Conservation (phyloP, 371 early-diverging fungal species). For the Syncephalastrum sp. region DNA sequence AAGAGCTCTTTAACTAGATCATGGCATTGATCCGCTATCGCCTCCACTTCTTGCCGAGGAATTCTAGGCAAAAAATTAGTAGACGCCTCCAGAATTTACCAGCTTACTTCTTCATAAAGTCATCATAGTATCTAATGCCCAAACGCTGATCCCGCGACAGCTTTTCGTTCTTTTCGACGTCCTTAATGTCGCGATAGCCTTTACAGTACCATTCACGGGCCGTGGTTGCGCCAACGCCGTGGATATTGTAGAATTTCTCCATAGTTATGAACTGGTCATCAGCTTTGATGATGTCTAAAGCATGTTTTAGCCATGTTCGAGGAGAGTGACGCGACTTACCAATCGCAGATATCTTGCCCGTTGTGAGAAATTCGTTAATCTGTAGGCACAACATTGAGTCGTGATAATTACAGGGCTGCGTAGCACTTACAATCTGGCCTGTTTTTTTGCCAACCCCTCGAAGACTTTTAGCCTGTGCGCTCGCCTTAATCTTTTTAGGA, state of each 20-base stretch:
- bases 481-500: constrained; percentile 11
- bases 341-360: constrained; percentile 12
- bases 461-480: constrained; percentile 4
- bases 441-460: constrained; percentile 23
- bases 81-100: background rate
- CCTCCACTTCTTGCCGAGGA: constrained; percentile 16
- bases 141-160: constrained; percentile 14
- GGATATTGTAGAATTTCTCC: background rate
- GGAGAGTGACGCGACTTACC: constrained; percentile 7
- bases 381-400: background rate
- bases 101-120: constrained; percentile 19
- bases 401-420: background rate
- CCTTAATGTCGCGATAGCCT: constrained; percentile 16
- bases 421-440: constrained; percentile 15
- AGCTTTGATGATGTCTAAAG: constrained; percentile 12
- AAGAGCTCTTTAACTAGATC: constrained; percentile 1
- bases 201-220: constrained; percentile 17
- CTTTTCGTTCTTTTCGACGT: constrained; percentile 12
- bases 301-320: background rate
- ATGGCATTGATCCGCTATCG: constrained; percentile 7
- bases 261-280: background rate
- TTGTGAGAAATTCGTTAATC: constrained; percentile 15
- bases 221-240: constrained; percentile 16
- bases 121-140: constrained; percentile 22
- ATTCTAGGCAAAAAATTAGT: constrained; percentile 6